Percentiles rank a stretch among this genome's conserved stretches.
These are phyloP conservation scores for Cercospora beticola DNA, from an alignment of 2,329 filamentous ascomycete genomes.

Conservation along the genomic window DNA sequence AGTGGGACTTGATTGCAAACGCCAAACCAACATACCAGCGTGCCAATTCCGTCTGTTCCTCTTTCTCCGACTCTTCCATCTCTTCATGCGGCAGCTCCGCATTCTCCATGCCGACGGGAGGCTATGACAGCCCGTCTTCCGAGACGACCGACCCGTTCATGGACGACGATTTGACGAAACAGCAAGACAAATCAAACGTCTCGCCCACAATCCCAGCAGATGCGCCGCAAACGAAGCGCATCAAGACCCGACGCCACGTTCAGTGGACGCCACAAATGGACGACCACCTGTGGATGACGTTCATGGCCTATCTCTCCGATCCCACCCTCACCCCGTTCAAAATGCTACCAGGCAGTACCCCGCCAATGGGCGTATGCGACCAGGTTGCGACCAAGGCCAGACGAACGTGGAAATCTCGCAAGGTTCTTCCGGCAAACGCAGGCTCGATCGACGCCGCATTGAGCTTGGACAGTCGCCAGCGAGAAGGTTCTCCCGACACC, in stretches of 20 bases:
- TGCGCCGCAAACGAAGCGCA: conserved; percentile 42
- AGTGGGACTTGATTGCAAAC: conserved; percentile 37
- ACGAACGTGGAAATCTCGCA: conserved; percentile 57
- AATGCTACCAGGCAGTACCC: conserved; percentile 62
- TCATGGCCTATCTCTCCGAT: conserved; percentile 64
- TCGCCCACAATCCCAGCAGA: conserved; percentile 28
- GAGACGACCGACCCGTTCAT: conserved; percentile 58
- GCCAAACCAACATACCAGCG: conserved; percentile 45
- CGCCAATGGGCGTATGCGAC: conserved; percentile 63
- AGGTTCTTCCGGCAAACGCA: conserved; percentile 28
- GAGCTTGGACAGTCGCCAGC: conserved; percentile 22
- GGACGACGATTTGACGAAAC: conserved; percentile 32
- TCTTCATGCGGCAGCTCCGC: conserved; percentile 60
- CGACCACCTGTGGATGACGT: conserved; percentile 65
- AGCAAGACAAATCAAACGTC: conserved; percentile 25
- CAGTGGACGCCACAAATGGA: conserved; percentile 65
- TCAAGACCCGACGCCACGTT: conserved; percentile 44
- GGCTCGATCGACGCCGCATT: conserved; percentile 34
- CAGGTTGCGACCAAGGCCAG: conserved; percentile 62
- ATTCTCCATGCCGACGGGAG: conserved; percentile 45
- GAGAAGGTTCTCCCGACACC: conserved; percentile 45
- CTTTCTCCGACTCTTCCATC: conserved; percentile 61
- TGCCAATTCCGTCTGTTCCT: conserved; percentile 58
- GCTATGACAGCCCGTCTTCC: conserved; percentile 61
- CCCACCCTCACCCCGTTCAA: conserved; percentile 67